Base-by-base conservation (phyloP, 305 asterid genomes). In the Fraxinus baroniana region DNA sequence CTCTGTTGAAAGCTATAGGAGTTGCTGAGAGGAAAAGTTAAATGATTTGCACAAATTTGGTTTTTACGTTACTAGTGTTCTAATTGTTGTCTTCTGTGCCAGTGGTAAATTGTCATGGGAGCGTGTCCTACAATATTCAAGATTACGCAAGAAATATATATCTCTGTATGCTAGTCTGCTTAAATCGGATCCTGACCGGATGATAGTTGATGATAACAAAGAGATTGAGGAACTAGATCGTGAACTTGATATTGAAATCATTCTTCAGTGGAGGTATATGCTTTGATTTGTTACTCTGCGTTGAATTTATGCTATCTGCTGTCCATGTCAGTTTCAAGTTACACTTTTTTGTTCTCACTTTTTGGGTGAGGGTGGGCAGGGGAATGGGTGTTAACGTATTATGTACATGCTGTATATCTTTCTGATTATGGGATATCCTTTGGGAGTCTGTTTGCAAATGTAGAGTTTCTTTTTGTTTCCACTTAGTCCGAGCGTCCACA, bases 61-160 rank as follows among this genome's bases (percentile, higher is more conserved):
- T 80, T n/a, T n/a, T 84, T 62, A 79, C 80, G 74, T 80, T 60
- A 52, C 74, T 78, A 83, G 74, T 55, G 39, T 7, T 75, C 24
- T 74, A 79, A 75, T 37, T 55, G 46, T 87, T 86, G 66, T 84
- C 79, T 83, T 88, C 68, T 62, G 84, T 83, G 75, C 80, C 90
- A 96, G 99, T 87, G 99, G 99, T 76, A 96, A 88, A 83, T 62
- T 93, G 90, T 91, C 97, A 30, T 96, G 99, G 98, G 98, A 94
- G 86, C 99, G 93, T 85, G 97, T 94, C 86, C 81, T 96, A 85
- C 89, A 89, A 57, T 88, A 94, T 84, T 89, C 98, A 78, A 85
- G 90, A 57, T 88, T 93, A 83, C 97, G 97, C 66, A 96, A 92
- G 91, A 91, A 91, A 79, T 96, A 96, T 89, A 92, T 96, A 78